A percentile compares a stretch with the other conserved stretches of the same genome.
phyloP scores from a whole-genome alignment of 2,329 filamentous ascomycete species.

The Colletotrichum noveboracense region DNA sequence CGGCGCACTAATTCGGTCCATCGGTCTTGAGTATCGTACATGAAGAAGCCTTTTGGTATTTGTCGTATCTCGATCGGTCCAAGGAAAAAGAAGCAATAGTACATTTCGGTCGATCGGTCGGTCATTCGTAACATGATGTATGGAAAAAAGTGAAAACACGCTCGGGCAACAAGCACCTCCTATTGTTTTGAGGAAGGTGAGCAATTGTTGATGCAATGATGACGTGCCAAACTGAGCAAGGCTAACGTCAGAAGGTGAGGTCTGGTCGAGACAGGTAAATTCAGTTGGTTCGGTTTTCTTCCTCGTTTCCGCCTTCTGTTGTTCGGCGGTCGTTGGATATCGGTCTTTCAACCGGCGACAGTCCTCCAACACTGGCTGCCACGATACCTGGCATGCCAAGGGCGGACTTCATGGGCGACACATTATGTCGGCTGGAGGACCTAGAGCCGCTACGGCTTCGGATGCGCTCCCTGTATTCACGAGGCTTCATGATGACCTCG shows the following conservation, averaged over 20 bases:
- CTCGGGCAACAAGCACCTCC: background rate
- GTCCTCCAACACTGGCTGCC: conserved; percentile 24
- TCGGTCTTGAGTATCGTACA: conserved; percentile 11
- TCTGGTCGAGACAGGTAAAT: background rate
- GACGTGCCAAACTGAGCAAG: background rate
- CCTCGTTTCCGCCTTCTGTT: background rate
- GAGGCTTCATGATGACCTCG: conserved; percentile 62
- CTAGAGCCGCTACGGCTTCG: conserved; percentile 22
- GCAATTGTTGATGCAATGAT: background rate
- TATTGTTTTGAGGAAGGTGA: background rate
- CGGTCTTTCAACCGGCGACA: conserved; percentile 19
- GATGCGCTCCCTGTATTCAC: conserved; percentile 40
- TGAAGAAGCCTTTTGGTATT: background rate
- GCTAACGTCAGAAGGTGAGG: background rate
- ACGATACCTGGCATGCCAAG: conserved; percentile 25
- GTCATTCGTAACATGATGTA: background rate
- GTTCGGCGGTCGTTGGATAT: background rate
- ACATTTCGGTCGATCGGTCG: background rate
- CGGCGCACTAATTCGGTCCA: background rate
- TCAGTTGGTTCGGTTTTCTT: background rate
- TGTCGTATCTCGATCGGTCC: background rate
- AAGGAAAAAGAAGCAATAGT: background rate
- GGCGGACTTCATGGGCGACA: conserved; percentile 23
- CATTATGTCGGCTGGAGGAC: conserved; percentile 19
- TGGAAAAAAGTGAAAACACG: background rate